These are phyloP conservation scores for Malus hybrid DNA, from an alignment of 331 rosid genomes.

Conservation along the genomic window DNA sequence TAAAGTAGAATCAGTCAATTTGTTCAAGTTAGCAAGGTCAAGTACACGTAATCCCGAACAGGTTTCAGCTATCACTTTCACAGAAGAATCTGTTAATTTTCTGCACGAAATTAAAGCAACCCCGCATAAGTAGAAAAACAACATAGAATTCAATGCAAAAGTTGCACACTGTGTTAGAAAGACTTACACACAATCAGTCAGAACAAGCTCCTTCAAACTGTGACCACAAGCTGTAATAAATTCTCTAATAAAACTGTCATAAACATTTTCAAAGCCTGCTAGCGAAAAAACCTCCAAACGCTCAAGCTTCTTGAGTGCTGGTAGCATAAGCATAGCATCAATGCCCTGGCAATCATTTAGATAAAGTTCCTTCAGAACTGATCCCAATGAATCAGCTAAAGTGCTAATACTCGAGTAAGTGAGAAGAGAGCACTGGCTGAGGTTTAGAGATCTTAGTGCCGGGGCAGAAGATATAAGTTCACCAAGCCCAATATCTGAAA, in stretches of 20 bases:
- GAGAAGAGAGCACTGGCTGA: constrained; percentile 87
- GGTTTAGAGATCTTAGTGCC: constrained; percentile 58
- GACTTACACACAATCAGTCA: constrained; percentile 70
- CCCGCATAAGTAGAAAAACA: constrained; percentile 4
- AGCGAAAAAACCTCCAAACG: constrained; percentile 64
- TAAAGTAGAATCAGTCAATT: constrained; percentile 55
- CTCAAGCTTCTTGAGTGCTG: constrained; percentile 47
- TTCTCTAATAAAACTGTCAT: constrained; percentile 41
- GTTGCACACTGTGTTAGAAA: background rate
- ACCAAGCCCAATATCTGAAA: constrained; percentile 51
- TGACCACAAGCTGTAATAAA: constrained; percentile 39
- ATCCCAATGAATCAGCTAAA: constrained; percentile 59
- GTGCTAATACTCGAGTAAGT: constrained; percentile 35
- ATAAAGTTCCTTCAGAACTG: constrained; percentile 58
- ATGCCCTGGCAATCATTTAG: constrained; percentile 61
- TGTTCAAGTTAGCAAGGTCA: constrained; percentile 45
- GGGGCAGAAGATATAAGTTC: constrained; percentile 62
- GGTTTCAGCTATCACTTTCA: constrained; percentile 51
- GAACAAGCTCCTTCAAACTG: constrained; percentile 66
- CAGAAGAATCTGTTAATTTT: constrained; percentile 63
- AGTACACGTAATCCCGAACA: constrained; percentile 47
- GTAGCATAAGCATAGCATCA: constrained; percentile 30
- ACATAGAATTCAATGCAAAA: background rate
- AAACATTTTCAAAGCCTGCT: constrained; percentile 52
- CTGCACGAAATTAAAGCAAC: constrained; percentile 38